phyloP scores from a whole-genome alignment of 2,329 filamentous ascomycete species.

The Fusarium acutatum region DNA sequence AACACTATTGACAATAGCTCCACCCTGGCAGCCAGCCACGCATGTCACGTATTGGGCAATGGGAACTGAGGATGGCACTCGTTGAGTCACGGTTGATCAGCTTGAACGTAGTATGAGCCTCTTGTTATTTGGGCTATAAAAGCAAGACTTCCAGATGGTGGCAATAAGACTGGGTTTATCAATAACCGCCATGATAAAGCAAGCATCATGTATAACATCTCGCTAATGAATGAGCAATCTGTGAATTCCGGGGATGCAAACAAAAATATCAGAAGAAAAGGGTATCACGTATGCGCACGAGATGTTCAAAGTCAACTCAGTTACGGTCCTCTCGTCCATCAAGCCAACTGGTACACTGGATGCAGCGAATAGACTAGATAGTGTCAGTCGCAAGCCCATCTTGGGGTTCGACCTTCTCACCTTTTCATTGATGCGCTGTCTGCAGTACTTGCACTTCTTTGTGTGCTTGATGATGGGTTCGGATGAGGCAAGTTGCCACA shows the following conservation, averaged over 20 bases:
- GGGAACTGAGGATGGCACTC: background rate
- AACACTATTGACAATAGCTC: background rate
- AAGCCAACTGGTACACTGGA: conserved; percentile 62
- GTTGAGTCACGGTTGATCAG: background rate
- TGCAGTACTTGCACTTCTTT: conserved; percentile 74
- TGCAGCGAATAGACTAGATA: conserved; percentile 53
- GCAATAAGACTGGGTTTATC: background rate
- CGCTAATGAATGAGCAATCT: background rate
- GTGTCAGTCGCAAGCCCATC: background rate
- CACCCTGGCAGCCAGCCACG: background rate
- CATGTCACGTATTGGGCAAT: background rate
- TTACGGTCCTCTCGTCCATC: conserved; percentile 58
- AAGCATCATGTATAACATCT: background rate
- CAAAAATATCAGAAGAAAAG: background rate
- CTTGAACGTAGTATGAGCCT: background rate
- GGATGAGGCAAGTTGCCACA: conserved; percentile 68
- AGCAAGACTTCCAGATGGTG: background rate
- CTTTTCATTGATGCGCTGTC: conserved; percentile 69
- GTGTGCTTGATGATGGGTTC: conserved; percentile 77
- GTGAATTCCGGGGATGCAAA: background rate
- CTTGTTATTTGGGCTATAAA: background rate
- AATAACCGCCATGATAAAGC: background rate
- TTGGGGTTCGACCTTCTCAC: conserved; percentile 47
- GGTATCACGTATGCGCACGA: conserved; percentile 13
- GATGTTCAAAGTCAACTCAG: background rate